Percentiles rank a stretch among this genome's conserved stretches.
Conservation (phyloP, 352 stramenopile genomes). For the Phytophthora constricta region DNA sequence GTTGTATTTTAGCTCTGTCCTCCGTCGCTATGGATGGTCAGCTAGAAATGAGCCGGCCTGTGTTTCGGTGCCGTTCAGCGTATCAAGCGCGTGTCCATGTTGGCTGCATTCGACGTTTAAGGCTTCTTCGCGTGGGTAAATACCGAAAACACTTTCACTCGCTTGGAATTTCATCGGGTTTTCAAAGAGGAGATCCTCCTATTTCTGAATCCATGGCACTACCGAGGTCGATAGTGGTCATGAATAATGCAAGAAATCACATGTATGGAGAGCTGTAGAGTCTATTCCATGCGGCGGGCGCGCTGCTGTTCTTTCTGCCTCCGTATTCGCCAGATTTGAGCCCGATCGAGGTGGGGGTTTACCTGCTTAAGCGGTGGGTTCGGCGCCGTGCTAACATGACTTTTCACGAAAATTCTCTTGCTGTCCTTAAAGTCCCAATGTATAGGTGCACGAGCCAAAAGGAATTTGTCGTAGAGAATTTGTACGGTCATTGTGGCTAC, state of each 20-base stretch:
- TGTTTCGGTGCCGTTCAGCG: too few species aligned
- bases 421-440: neutral
- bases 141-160: too few species aligned
- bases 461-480: neutral
- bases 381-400: neutral
- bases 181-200: too few species aligned
- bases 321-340: neutral
- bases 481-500: neutral
- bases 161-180: too few species aligned
- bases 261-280: neutral
- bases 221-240: neutral
- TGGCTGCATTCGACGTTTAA: too few species aligned
- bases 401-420: neutral
- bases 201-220: too few species aligned
- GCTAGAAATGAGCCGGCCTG: too few species aligned
- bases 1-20: too few species aligned
- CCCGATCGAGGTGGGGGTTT: neutral
- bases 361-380: neutral
- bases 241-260: neutral
- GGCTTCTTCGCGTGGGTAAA: too few species aligned
- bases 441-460: neutral
- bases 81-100: too few species aligned
- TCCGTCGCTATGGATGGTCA: too few species aligned
- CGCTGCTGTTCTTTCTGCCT: neutral
- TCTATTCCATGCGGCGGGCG: neutral